These are phyloP conservation scores for Tolypocladium paradoxum DNA, from an alignment of 2,329 filamentous ascomycete species.

Conservation along the genomic window DNA sequence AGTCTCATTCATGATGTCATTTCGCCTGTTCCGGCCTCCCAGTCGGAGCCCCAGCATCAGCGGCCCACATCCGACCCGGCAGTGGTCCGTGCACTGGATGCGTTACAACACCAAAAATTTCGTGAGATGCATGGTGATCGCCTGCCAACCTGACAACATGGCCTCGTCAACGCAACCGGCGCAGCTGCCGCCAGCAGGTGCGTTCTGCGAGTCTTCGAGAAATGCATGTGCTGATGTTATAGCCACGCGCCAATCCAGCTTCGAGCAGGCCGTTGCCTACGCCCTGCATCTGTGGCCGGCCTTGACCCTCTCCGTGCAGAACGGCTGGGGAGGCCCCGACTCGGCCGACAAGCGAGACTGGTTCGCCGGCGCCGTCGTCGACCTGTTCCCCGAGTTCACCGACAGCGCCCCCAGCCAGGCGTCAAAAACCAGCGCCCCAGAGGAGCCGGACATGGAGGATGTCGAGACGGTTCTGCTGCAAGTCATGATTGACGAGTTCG, in stretches of 20 bases:
- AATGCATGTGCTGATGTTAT: not conserved
- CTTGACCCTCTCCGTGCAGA: slow-evolving; percentile 76
- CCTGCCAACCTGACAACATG: slow-evolving; percentile 10
- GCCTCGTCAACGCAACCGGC: slow-evolving; percentile 17
- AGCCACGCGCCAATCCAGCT: slow-evolving; percentile 50
- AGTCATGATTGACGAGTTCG: slow-evolving; percentile 93
- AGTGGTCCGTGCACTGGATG: not conserved
- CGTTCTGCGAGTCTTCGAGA: not conserved
- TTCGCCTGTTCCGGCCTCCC: not conserved
- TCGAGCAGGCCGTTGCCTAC: slow-evolving; percentile 83
- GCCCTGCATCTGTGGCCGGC: slow-evolving; percentile 80
- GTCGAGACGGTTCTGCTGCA: slow-evolving; percentile 78
- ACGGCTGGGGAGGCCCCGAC: slow-evolving; percentile 78
- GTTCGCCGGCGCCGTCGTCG: slow-evolving; percentile 80
- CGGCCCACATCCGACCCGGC: not conserved
- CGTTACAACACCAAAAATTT: not conserved
- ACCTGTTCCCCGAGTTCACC: slow-evolving; percentile 64
- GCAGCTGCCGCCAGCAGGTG: slow-evolving; percentile 21
- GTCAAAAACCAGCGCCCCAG: slow-evolving; percentile 15
- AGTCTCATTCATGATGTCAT: not conserved
- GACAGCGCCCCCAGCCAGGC: slow-evolving; percentile 18
- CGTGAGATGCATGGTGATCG: no score
- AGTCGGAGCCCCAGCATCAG: no score
- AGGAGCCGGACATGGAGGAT: slow-evolving; percentile 61
- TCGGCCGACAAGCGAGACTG: slow-evolving; percentile 86